Evolutionary conservation across 129 eudicot species (phyloP), one percentile per base, ranked within the genome.

Genomic region (Pseudognaphalium luteoalbum): DNA sequence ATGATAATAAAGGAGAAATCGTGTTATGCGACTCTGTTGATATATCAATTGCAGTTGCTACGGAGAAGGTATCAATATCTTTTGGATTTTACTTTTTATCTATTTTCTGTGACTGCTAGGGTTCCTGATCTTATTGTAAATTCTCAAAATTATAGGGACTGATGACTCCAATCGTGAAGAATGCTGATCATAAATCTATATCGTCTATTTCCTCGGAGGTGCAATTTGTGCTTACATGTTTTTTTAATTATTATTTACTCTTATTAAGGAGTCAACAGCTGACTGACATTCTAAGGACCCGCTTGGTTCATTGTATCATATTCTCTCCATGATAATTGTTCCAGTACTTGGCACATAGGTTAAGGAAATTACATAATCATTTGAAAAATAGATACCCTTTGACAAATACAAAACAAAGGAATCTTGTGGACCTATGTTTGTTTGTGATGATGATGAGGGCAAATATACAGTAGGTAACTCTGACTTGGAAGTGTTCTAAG

Each of bases 41-140:
- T 83, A 95, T 91, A 82, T 91, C 99, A 63, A 91, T 95, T 81
- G 99, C 99, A 33, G 99, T 95, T 58, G 97, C 97, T 70, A 95
- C 99, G 16, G 99, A 95, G 81, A 95, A 91, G 96, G 99, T 89
- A 80, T 78, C 15, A 8, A 2, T 74, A 41, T 74, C 73, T 66
- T 65, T 32, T 37, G 19, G 66, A 70, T 44, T 29, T 4, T 68
- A 32, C 32, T 39, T 66, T 72, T 21, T 79, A 1, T 37, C 35
- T 22, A 47, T 74, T 25, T 39, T 56, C 60, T 68, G 68, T 16
- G 42, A 59, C 47, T 41, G 21, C 22, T 47, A 33, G 50, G 66
- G 39, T 32, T 57, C 39, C 22, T 62, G 47, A 15, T 70, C 54
- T 75, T 44, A 33, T 59, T 28, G 19, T 67, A 10, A 58, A 28